These are phyloP conservation scores for Agaricus subrufescens DNA, from an alignment of 768 basidiomycete genomes.

Conservation along the genomic window DNA sequence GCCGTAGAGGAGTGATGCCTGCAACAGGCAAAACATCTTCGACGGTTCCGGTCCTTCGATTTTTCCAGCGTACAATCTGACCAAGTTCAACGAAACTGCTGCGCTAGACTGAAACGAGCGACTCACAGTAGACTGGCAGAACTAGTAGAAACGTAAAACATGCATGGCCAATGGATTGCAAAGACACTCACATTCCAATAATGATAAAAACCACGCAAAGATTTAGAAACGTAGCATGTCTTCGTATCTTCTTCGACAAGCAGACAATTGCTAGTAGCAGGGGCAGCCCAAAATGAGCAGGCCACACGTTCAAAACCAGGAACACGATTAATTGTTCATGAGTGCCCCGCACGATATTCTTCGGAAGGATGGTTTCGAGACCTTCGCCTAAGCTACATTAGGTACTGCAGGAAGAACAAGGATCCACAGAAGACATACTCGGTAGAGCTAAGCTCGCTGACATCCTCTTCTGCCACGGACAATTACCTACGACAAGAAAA, in stretches of 20 bases:
- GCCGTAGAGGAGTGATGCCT: conserved; percentile 44
- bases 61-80: conserved; percentile 37
- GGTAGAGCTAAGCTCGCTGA: neutral
- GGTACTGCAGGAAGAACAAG: neutral
- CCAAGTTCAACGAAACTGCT: neutral
- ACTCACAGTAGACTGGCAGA: conserved; percentile 37
- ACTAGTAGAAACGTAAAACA: conserved; percentile 16
- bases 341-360: conserved; percentile 39
- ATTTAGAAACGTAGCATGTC: conserved; percentile 44
- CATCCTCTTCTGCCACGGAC: neutral
- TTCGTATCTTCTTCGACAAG: conserved; percentile 35
- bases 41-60: conserved; percentile 41
- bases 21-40: conserved; percentile 36
- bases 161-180: neutral
- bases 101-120: neutral
- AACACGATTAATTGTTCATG: conserved; percentile 34
- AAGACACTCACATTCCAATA: conserved; percentile 34
- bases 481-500: neutral
- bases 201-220: conserved; percentile 41
- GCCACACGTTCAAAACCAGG: conserved; percentile 44
- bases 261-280: conserved; percentile 34
- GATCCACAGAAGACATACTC: neutral
- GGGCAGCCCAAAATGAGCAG: conserved; percentile 46
- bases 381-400: neutral
- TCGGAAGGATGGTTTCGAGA: conserved; percentile 8